Evolutionary conservation across 2,329 filamentous ascomycete genomes (phyloP).

Genomic region (Epichloe gansuensis): DNA sequence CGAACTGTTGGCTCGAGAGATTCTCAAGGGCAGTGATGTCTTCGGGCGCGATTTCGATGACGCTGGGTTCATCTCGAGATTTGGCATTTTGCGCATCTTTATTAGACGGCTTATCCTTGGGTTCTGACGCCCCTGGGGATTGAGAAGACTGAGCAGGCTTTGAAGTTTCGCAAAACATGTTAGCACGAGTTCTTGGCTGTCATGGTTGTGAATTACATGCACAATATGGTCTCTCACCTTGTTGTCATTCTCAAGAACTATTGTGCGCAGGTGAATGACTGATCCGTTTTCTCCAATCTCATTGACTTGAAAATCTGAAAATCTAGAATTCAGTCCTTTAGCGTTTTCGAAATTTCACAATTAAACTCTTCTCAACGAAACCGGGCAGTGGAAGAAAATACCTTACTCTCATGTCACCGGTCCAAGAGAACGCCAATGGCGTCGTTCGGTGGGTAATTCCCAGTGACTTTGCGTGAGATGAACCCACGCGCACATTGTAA

Average conservation of each 20-base stretch:
- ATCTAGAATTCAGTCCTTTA: constrained; percentile 32
- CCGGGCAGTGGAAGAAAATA: constrained; percentile 6
- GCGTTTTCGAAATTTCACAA: too few species aligned
- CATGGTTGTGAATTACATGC: not conserved
- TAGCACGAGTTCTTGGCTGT: not conserved
- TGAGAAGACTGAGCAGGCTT: constrained; percentile 10
- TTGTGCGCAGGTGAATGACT: constrained; percentile 56
- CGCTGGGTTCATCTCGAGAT: constrained; percentile 7
- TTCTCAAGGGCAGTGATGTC: constrained; percentile 23
- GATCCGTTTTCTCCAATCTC: constrained; percentile 67
- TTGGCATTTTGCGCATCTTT: constrained; percentile 8
- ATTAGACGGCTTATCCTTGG: not conserved
- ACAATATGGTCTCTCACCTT: constrained; percentile 4
- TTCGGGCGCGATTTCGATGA: constrained; percentile 18
- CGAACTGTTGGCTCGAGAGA: constrained; percentile 26
- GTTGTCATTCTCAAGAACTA: constrained; percentile 17
- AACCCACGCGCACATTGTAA: constrained; percentile 18
- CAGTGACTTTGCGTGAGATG: constrained; percentile 22
- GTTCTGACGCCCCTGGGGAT: constrained; percentile 5
- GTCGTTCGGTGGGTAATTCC: constrained; percentile 29
- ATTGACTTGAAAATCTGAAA: constrained; percentile 86
- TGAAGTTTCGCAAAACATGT: not conserved
- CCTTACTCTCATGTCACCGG: constrained; percentile 27
- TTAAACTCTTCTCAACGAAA: not conserved
- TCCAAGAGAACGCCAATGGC: constrained; percentile 24